Evolutionary conservation across 768 basidiomycete species (phyloP), one percentile per base, ranked within the genome.

Genomic region (Mycena maculata): DNA sequence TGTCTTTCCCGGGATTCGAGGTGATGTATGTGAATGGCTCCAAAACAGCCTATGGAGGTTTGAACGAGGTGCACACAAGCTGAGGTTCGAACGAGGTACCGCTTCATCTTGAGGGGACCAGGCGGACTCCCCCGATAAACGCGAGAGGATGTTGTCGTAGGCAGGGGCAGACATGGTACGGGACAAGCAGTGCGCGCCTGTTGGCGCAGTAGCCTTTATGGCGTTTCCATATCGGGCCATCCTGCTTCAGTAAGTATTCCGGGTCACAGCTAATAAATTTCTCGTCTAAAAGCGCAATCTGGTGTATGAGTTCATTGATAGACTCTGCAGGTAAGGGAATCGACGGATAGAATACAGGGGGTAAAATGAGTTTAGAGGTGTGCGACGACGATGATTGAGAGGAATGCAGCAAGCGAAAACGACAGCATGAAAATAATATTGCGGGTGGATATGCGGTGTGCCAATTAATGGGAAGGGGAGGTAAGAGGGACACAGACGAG

Each of bases 1-100:
- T 91, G 65, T 98, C 97, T 78, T 99, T 98, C 16, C 98, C 97
- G 0, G 94, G 94, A 63, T 90, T 91, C 2, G 91, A 87, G 10
- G 88, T 87, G 47, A 94, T 87, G 77, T 96, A 98, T 0, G 87
- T 87, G 76, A 88, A 99, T 0, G 97, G 97, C 76, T 99, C 97
- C 9, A 97, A 84, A 8, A 98, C 74, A 2, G 82, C 80, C 85
- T 84, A 38, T 27, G 23, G 22, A 47, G 39, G 6, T 33, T 36
- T 55, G 49, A 54, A 30, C 44, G 63, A 22, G 23, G 47, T n/a
- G 20, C 8, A 18, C 45, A 12, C 49, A 7, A 27, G 33, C 58
- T 9, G 28, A 45, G 18, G 42, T 25, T 36, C 31, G 31, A 55
- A 55, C 18, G 22, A 68, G 71, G 64, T 58, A 79, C 82, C 68